Conservation (phyloP, 2,329 filamentous ascomycete genomes). For the Aspergillus carbonarius region DNA sequence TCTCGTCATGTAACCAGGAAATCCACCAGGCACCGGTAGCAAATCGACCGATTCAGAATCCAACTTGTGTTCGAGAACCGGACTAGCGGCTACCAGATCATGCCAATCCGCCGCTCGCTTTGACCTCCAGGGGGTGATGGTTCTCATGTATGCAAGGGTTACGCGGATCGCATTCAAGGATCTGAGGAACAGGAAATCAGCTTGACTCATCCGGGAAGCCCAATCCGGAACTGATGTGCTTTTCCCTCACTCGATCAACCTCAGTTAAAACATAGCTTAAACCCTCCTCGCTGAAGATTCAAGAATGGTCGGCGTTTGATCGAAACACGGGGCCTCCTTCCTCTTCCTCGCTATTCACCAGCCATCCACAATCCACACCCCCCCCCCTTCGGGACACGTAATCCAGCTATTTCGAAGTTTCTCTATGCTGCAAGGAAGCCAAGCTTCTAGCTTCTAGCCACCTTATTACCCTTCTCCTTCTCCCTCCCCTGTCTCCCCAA, state of each 20-base stretch:
- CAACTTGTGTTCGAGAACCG: conserved; percentile 13
- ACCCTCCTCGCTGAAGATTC: background rate
- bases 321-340: background rate
- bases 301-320: background rate
- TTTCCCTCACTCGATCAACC: background rate
- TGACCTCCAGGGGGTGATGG: conserved; percentile 8
- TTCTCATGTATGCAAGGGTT: conserved; percentile 18
- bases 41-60: conserved; percentile 18
- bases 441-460: background rate
- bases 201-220: background rate
- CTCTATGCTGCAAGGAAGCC: background rate
- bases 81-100: conserved; percentile 14
- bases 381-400: background rate
- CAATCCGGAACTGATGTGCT: background rate
- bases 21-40: conserved; percentile 7
- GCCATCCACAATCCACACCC: background rate
- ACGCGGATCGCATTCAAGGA: conserved; percentile 16
- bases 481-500: background rate
- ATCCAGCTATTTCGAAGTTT: background rate
- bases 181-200: conserved; percentile 1
- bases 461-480: background rate
- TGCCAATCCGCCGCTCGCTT: conserved; percentile 11
- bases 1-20: background rate
- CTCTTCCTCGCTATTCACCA: background rate
- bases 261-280: background rate